Percentiles rank a stretch among this genome's conserved stretches.
Evolutionary conservation across 2,329 filamentous ascomycete genomes (phyloP).

Genomic region (Acrocalymma vagum): DNA sequence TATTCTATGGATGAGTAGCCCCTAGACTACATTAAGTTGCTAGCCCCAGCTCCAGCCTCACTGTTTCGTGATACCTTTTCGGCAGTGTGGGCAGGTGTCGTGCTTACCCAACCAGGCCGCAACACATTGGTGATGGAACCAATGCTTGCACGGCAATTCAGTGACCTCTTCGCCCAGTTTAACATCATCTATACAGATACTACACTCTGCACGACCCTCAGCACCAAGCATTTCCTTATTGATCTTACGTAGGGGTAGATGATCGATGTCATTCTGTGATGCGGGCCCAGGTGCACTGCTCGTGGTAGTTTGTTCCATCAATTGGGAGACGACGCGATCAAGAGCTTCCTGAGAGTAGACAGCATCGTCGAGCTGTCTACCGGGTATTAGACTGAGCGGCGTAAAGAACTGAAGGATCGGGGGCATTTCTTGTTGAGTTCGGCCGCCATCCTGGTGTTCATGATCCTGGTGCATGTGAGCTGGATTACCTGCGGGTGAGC

Average conservation of each 20-base stretch:
- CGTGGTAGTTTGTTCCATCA: constrained; percentile 82
- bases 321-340: constrained; percentile 81
- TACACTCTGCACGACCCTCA: constrained; percentile 78
- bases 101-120: constrained; percentile 85
- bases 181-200: constrained; percentile 90
- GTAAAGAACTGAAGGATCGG: constrained; percentile 55
- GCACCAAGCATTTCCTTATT: constrained; percentile 72
- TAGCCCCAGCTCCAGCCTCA: constrained; percentile 16
- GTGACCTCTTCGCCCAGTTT: constrained; percentile 75
- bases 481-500: constrained; percentile 24
- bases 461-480: constrained; percentile 6
- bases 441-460: background rate
- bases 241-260: constrained; percentile 74
- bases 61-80: constrained; percentile 57
- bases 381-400: constrained; percentile 19
- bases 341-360: constrained; percentile 89
- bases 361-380: constrained; percentile 70
- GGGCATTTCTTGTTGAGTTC: background rate
- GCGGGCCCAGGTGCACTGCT: constrained; percentile 84
- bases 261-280: constrained; percentile 73
- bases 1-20: constrained; percentile 12
- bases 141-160: constrained; percentile 84
- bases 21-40: constrained; percentile 3
- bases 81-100: constrained; percentile 87
- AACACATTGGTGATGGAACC: constrained; percentile 87